phyloP scores from a whole-genome alignment of 176 grass and related monocot species.

The Eleusine indica region DNA sequence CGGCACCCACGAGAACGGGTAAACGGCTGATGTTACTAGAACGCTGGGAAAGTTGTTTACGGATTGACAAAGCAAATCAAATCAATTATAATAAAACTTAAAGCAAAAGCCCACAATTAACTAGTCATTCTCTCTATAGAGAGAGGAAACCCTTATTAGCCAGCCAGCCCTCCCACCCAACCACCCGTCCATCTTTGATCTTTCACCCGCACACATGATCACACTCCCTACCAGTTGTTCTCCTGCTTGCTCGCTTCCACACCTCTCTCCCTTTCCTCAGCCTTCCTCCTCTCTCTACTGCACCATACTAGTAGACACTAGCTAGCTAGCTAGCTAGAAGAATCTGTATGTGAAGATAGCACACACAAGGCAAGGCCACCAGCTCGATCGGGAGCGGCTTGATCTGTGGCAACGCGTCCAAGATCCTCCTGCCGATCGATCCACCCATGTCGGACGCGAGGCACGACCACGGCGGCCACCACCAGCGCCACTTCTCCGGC shows the following conservation, averaged over 20 bases:
- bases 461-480: constrained; percentile 24
- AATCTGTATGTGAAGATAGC: constrained; percentile 42
- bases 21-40: constrained; percentile 9
- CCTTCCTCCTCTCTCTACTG: neutral
- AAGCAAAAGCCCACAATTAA: constrained; percentile 27
- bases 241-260: constrained; percentile 28
- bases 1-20: neutral
- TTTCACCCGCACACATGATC: constrained; percentile 43
- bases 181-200: constrained; percentile 40
- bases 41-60: constrained; percentile 19
- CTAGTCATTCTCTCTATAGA: neutral
- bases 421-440: neutral
- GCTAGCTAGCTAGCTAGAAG: neutral
- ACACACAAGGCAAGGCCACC: neutral
- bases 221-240: constrained; percentile 33
- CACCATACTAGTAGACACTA: constrained; percentile 9
- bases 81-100: constrained; percentile 7
- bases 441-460: constrained; percentile 53
- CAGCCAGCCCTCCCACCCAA: constrained; percentile 41
- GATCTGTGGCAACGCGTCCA: constrained; percentile 4
- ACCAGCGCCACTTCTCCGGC: constrained; percentile 36
- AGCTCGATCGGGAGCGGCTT: neutral
- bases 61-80: constrained; percentile 27
- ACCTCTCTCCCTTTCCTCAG: constrained; percentile 17
- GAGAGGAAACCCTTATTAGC: constrained; percentile 29